phyloP scores from a whole-genome alignment of 768 basidiomycete genomes.

The Leccinellum rugosiceps region DNA sequence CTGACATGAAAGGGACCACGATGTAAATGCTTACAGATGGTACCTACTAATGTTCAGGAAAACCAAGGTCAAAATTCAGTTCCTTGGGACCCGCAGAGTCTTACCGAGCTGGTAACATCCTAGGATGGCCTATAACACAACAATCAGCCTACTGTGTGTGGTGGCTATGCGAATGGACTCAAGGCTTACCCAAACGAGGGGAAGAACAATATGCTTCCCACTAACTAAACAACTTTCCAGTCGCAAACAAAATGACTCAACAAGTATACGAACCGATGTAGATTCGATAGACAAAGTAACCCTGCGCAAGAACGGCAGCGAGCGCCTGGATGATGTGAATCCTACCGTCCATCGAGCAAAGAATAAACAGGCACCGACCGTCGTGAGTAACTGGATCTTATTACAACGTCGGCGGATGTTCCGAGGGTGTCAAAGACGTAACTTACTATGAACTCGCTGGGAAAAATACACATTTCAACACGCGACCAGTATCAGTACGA shows the following conservation, averaged over 20 bases:
- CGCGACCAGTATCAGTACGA: neutral
- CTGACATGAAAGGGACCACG: neutral
- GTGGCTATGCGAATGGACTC: too few species aligned
- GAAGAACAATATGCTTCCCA: neutral
- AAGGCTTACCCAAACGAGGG: constrained; percentile 4
- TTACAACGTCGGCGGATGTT: neutral
- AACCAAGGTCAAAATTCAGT: neutral
- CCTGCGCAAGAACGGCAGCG: constrained; percentile 4
- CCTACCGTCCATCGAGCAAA: neutral
- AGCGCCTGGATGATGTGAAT: constrained; percentile 3
- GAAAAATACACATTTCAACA: neutral
- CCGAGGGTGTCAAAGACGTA: neutral
- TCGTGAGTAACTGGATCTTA: constrained; percentile 1
- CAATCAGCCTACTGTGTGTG: neutral
- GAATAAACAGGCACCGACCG: constrained; percentile 3
- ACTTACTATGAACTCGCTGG: constrained; percentile 12
- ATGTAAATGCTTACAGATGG: neutral
- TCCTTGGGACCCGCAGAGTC: neutral
- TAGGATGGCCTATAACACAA: neutral
- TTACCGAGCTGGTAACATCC: constrained; percentile 4
- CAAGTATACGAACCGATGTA: constrained; percentile 7
- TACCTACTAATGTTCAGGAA: neutral
- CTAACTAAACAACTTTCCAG: constrained; percentile 1
- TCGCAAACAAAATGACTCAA: neutral
- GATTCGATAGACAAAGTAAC: constrained; percentile 13